phyloP scores from a whole-genome alignment of 1,284 basidiomycete species.

The Irpex rosettiformis region DNA sequence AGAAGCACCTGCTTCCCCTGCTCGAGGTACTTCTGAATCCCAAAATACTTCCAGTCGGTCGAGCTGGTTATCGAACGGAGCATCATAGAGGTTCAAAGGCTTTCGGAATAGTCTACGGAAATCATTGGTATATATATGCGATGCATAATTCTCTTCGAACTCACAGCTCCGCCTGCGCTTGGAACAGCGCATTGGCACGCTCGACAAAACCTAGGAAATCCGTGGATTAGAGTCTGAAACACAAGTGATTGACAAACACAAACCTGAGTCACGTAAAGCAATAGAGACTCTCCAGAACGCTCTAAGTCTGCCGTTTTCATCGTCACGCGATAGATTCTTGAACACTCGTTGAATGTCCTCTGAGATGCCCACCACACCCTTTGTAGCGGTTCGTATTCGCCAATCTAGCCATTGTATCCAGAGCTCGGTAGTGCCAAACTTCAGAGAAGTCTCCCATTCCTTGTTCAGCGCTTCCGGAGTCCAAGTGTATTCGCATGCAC shows the following conservation, averaged over 20 bases:
- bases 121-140: slow-evolving; percentile 4
- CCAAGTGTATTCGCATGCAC: slow-evolving; percentile 73
- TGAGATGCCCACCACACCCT: slow-evolving; percentile 49
- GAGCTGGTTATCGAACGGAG: slow-evolving; percentile 45
- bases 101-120: slow-evolving; percentile 48
- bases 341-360: slow-evolving; percentile 45
- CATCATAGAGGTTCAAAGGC: slow-evolving; percentile 38
- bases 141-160: slow-evolving; percentile 21
- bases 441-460: slow-evolving; percentile 73
- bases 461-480: slow-evolving; percentile 43
- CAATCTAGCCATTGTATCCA: slow-evolving; percentile 79
- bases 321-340: slow-evolving; percentile 32
- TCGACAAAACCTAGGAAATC: slow-evolving; percentile 39
- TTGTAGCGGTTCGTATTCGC: slow-evolving; percentile 46
- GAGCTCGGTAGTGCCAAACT: slow-evolving; percentile 46
- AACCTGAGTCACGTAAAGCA: slow-evolving; percentile 75
- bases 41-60: slow-evolving; percentile 69
- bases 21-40: slow-evolving; percentile 66
- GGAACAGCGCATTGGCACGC: slow-evolving; percentile 68
- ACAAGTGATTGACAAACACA: slow-evolving; percentile 23
- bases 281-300: slow-evolving; percentile 70
- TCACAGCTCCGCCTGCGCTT: slow-evolving; percentile 76
- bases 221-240: background rate
- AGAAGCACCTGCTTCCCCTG: slow-evolving; percentile 55
- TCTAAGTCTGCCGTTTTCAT: slow-evolving; percentile 57